These are phyloP conservation scores for Helianthus annuus DNA, from an alignment of 129 eudicot species.

Conservation along the genomic window DNA sequence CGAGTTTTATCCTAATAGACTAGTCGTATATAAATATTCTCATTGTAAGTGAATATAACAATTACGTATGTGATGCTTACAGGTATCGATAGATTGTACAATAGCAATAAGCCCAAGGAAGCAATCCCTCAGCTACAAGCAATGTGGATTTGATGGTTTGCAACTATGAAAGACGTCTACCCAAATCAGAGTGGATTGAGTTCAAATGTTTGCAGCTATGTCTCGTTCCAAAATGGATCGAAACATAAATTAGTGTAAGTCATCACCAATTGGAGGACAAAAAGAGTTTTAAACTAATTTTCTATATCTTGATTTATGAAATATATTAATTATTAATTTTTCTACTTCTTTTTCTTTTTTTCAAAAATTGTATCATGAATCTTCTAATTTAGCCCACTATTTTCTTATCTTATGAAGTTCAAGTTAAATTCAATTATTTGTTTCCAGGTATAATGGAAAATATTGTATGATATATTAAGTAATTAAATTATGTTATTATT, in stretches of 20 bases:
- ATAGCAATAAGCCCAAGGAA: slow-evolving; percentile 90
- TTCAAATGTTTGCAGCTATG: not conserved
- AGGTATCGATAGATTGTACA: slow-evolving; percentile 90
- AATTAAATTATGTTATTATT: not conserved
- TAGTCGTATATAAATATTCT: not conserved
- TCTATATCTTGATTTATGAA: slow-evolving; percentile 10
- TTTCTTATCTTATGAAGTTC: not conserved
- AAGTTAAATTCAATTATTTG: not conserved
- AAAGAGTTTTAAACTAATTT: not conserved
- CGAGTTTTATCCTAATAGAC: no score
- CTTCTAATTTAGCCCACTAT: not conserved
- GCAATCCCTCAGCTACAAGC: slow-evolving; percentile 81
- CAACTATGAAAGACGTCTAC: slow-evolving; percentile 48
- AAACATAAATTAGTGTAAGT: slow-evolving; percentile 4
- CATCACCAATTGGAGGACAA: not conserved
- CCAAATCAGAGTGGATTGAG: not conserved
- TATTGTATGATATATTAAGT: not conserved
- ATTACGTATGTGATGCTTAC: not conserved
- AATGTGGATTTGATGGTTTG: slow-evolving; percentile 92
- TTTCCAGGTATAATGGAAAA: not conserved
- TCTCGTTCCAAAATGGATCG: not conserved
- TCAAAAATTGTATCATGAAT: slow-evolving; percentile 10
- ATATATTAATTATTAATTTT: not conserved
- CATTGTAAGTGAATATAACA: not conserved
- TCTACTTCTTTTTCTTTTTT: not conserved